Percentiles rank a stretch among this genome's conserved stretches.
Evolutionary conservation across 1,139 yeast species (phyloP).

Genomic region (Blastobotrys capitulatus): DNA sequence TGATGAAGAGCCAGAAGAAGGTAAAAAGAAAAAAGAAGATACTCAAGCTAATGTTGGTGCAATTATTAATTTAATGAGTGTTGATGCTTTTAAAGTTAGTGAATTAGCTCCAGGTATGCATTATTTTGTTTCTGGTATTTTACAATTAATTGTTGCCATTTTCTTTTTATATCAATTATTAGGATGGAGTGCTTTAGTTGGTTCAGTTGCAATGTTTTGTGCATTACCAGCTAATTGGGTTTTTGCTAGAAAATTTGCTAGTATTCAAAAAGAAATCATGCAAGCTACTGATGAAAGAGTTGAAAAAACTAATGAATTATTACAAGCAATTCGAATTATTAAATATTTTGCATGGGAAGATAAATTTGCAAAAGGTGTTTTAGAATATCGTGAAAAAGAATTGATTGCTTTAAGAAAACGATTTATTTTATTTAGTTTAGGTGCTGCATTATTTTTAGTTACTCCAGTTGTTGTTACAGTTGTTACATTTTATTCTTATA

Average conservation of each 20-base stretch:
- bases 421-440: conserved; percentile 58
- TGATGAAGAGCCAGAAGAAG: conserved; percentile 19
- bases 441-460: conserved; percentile 65
- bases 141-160: conserved; percentile 67
- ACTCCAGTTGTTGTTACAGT: conserved; percentile 79
- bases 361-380: conserved; percentile 67
- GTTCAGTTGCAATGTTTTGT: conserved; percentile 59
- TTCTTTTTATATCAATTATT: conserved; percentile 59
- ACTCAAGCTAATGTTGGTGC: conserved; percentile 80
- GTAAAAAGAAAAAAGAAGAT: conserved; percentile 28
- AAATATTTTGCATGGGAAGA: conserved; percentile 97
- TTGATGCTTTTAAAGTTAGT: conserved; percentile 88
- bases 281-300: conserved; percentile 82
- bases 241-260: conserved; percentile 57
- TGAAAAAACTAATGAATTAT: conserved; percentile 84
- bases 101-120: conserved; percentile 88
- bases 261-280: conserved; percentile 64
- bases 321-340: conserved; percentile 87
- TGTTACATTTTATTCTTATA: conserved; percentile 72
- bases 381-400: conserved; percentile 70
- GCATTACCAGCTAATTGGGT: conserved; percentile 71
- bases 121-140: conserved; percentile 63
- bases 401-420: conserved; percentile 53
- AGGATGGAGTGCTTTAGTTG: conserved; percentile 88
- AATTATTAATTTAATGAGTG: conserved; percentile 89